Base-by-base conservation (phyloP, 768 basidiomycete genomes). In the Sarcodon aspratus region DNA sequence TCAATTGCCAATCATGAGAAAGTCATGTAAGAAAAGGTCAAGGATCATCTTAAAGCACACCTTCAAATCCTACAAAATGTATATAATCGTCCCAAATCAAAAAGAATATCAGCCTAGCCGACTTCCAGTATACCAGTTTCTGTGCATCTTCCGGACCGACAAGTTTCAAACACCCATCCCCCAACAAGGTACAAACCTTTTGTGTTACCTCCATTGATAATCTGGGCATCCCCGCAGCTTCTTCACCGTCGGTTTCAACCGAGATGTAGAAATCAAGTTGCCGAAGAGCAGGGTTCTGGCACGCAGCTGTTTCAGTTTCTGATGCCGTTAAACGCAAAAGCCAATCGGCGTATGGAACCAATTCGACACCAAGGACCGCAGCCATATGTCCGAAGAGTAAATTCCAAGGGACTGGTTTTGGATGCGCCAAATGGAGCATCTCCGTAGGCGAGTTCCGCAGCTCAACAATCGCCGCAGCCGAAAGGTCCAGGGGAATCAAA, bases 401-500 rank as follows among this genome's bases (percentile, higher is more conserved):
- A 1, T 53, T 50, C 68, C 70, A 72, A 3, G 58, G 37, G 3
- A 61, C 50, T 3, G 66, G 62, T 6, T 57, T 51, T 8, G 73
- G 72, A 50, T 72, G 69, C 0, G 68, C 57, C 3, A 75, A 49
- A 51, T 74, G 66, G 50, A 70, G 50, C 6, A 59, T 57, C 50
- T 0, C 40, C 55, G 27, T 51, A 48, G 1, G 44, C 31, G 38
- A 63, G 57, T 7, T 59, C 60, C 1, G 57, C 44, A 50, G 69
- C 61, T 61, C 58, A 9, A 67, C 36, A 6, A 72, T 54, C 0
- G 63, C 61, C 34, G 58, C 12, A 0, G 70, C 67, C 0, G 65
- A 71, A 1, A 62, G 57, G 52, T 73, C 63, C 47, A 65, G 61
- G 0, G 73, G 69, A 5, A 75, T 43, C 74, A 72, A 74, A 0